Conservation (phyloP, 495 filamentous ascomycete species). For the Podospora australis region DNA sequence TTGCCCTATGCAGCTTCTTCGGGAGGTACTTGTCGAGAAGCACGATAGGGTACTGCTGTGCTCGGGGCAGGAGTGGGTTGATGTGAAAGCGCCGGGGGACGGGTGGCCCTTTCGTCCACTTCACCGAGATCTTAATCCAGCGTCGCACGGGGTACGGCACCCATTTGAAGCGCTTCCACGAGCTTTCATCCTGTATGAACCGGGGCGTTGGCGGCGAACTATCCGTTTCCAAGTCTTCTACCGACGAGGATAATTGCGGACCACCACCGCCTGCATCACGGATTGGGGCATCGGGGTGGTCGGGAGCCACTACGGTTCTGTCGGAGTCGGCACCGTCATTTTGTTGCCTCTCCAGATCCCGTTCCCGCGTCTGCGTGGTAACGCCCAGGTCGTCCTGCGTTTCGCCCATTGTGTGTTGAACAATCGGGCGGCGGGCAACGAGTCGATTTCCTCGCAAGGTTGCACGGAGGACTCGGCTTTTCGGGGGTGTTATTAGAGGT, state of each 20-base stretch:
- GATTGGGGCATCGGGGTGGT: slow-evolving; percentile 31
- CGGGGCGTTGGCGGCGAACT: slow-evolving; percentile 28
- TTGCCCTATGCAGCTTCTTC: slow-evolving; percentile 52
- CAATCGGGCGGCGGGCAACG: too few relatives aligned
- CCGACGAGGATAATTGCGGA: neutral
- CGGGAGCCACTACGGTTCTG: slow-evolving; percentile 7
- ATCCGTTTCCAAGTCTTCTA: slow-evolving; percentile 25
- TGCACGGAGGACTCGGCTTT: too few relatives aligned
- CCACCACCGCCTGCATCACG: neutral
- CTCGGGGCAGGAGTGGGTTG: slow-evolving; percentile 57
- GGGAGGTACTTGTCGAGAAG: slow-evolving; percentile 58
- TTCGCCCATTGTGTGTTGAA: too few relatives aligned
- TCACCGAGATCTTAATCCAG: slow-evolving; percentile 35
- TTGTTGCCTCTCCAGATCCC: slow-evolving; percentile 5
- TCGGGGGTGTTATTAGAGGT: too few relatives aligned
- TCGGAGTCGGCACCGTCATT: slow-evolving; percentile 1
- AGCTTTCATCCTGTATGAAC: slow-evolving; percentile 33
- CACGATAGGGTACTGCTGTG: slow-evolving; percentile 63
- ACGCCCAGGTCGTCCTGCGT: too few relatives aligned
- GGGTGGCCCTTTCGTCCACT: slow-evolving; percentile 68
- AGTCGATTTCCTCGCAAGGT: too few relatives aligned
- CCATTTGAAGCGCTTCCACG: slow-evolving; percentile 39
- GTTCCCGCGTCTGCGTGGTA: too few relatives aligned
- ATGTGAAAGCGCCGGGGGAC: slow-evolving; percentile 59
- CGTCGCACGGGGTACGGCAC: slow-evolving; percentile 43